Evolutionary conservation across 495 filamentous ascomycete species (phyloP), one percentile per base, ranked within the genome.

Genomic region (Aspergillus kassunensis): DNA sequence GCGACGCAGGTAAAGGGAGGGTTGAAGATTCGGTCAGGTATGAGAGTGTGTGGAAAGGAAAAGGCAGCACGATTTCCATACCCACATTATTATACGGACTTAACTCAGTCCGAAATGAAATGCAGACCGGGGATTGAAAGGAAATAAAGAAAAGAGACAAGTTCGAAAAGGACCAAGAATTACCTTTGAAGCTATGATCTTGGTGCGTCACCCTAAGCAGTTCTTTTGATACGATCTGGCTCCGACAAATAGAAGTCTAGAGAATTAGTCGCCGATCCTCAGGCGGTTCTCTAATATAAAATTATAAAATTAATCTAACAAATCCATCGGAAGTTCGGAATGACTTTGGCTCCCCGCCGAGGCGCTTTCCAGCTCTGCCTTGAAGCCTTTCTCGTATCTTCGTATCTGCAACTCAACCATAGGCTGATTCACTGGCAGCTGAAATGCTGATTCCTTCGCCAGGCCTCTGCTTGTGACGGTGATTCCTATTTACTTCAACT

Each of bases 221-320:
- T 46, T 46, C 44, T 46, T 35, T 35, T 44, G 23, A 20, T 46
- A 30, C 10, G 43, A 34, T 45, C 43, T 45, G 43, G 21, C n/a
- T 15, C 25, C 29, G n/a, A n/a, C n/a, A n/a, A n/a, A n/a, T 15
- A 16, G 25, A 3, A 15, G 23, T 27, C 42, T 24, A 31, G 27
- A 34, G 30, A 20, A 23, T 49, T 49, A 49, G 45, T 39, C 34
- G 45, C 45, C 45, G 45, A 49, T 49, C 45, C 45, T 49, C 16
- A 3, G 10, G 34, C n/a, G 44, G 16, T 33, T 20, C 11, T 42
- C 10, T 27, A n/a, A n/a, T n/a, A n/a, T n/a, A n/a, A n/a, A n/a
- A n/a, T n/a, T n/a, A n/a, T n/a, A n/a, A n/a, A n/a, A n/a, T n/a
- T n/a, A n/a, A n/a, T n/a, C n/a, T n/a, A n/a, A n/a, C n/a, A n/a